Conservation (phyloP, 768 basidiomycete species). For the Kondoa subrosea region DNA sequence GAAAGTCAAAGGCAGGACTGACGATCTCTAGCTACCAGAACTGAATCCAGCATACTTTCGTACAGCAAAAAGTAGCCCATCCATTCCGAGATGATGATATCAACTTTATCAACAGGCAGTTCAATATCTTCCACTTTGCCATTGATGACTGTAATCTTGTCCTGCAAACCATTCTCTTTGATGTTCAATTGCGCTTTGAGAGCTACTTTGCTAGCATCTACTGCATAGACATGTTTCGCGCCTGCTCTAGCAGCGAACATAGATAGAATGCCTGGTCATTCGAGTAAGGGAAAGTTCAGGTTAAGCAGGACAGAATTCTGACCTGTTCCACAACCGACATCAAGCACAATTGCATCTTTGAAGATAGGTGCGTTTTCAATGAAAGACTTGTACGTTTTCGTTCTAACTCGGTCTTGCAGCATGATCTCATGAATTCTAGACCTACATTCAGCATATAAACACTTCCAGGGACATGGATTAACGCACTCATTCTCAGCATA, state of each 20-base stretch:
- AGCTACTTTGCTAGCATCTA: slow-evolving; percentile 75
- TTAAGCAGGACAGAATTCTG: slow-evolving; percentile 47
- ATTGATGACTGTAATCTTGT: slow-evolving; percentile 66
- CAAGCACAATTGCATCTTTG: slow-evolving; percentile 69
- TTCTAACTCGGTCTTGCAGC: slow-evolving; percentile 88
- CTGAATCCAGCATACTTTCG: slow-evolving; percentile 98
- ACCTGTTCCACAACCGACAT: slow-evolving; percentile 91
- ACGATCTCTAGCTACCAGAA: slow-evolving; percentile 72
- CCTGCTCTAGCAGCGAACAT: slow-evolving; percentile 68
- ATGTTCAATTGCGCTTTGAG: slow-evolving; percentile 61
- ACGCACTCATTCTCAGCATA: slow-evolving; percentile 4
- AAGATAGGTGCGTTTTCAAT: slow-evolving; percentile 70
- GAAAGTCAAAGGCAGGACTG: not conserved
- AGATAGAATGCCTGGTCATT: slow-evolving; percentile 1
- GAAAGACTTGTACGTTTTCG: slow-evolving; percentile 79
- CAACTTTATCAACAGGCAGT: slow-evolving; percentile 65
- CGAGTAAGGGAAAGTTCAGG: not conserved
- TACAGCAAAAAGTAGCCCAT: slow-evolving; percentile 97
- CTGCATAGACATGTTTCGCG: slow-evolving; percentile 73
- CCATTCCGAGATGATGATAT: slow-evolving; percentile 99
- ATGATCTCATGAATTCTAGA: slow-evolving; percentile 67
- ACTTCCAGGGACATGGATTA: not conserved
- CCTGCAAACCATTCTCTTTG: slow-evolving; percentile 50
- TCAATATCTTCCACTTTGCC: slow-evolving; percentile 89
- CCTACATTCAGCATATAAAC: not conserved